phyloP scores from a whole-genome alignment of 2,329 filamentous ascomycete species.

The Scleromitrula shiraiana region DNA sequence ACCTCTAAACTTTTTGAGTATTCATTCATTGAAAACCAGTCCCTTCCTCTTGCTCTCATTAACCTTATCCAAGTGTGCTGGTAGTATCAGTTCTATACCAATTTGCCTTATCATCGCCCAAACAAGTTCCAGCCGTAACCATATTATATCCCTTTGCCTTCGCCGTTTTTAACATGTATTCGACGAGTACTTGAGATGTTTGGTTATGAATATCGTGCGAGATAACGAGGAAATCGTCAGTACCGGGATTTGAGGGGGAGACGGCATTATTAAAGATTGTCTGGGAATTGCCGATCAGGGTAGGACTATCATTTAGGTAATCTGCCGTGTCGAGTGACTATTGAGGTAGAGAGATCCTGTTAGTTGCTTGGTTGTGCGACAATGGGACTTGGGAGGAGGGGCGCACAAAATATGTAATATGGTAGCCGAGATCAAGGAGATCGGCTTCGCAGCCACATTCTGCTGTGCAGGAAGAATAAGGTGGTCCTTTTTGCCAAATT shows the following conservation, averaged over 20 bases:
- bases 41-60: not conserved
- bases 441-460: conserved; percentile 31
- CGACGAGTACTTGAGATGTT: conserved; percentile 24
- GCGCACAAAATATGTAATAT: conserved; percentile 39
- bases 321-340: conserved; percentile 39
- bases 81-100: conserved; percentile 33
- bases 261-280: conserved; percentile 27
- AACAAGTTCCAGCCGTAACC: conserved; percentile 38
- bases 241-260: conserved; percentile 4
- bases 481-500: conserved; percentile 22
- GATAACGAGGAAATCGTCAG: conserved; percentile 34
- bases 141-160: conserved; percentile 29
- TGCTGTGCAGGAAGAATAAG: conserved; percentile 37
- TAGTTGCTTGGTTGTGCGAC: not conserved
- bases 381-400: too few species aligned
- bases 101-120: conserved; percentile 32
- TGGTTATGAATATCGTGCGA: conserved; percentile 32
- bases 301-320: conserved; percentile 38
- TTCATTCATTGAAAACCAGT: too few species aligned
- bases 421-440: conserved; percentile 36
- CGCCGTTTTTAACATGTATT: conserved; percentile 27
- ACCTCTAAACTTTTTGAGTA: too few species aligned
- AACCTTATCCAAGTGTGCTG: not conserved
- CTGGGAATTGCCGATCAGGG: conserved; percentile 38
- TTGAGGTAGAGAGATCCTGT: not conserved